phyloP scores from a whole-genome alignment of 108 stramenopile species.

The Schizochytrium sp. region DNA sequence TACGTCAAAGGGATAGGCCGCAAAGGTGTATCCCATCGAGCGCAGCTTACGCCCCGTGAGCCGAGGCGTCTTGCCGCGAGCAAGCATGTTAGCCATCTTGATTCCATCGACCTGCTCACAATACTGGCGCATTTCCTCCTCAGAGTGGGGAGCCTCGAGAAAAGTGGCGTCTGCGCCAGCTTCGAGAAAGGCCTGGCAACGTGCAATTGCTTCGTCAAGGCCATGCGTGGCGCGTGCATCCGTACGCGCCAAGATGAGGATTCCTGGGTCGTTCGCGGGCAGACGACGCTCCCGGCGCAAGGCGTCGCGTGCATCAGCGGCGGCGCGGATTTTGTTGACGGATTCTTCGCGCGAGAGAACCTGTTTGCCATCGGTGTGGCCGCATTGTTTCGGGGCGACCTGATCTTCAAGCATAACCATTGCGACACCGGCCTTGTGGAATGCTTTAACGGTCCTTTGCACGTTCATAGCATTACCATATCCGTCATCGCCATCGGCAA shows the following conservation, averaged over 20 bases:
- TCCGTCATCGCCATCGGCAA: slow-evolving; percentile 82
- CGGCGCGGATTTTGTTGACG: slow-evolving; percentile 72
- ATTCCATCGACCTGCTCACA: slow-evolving; percentile 75
- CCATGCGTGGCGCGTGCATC: slow-evolving; percentile 79
- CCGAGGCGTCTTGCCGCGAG: slow-evolving; percentile 79
- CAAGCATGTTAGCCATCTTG: slow-evolving; percentile 91
- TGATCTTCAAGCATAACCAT: slow-evolving; percentile 9
- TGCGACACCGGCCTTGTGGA: slow-evolving; percentile 80
- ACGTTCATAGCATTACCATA: slow-evolving; percentile 91
- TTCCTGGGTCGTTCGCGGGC: background rate
- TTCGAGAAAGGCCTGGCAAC: slow-evolving; percentile 80
- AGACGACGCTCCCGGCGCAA: background rate
- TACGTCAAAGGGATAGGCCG: slow-evolving; percentile 86
- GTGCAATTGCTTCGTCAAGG: slow-evolving; percentile 78
- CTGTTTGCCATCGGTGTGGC: slow-evolving; percentile 84
- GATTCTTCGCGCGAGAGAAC: slow-evolving; percentile 78
- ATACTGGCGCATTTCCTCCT: slow-evolving; percentile 51
- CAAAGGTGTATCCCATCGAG: slow-evolving; percentile 87
- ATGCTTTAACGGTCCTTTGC: slow-evolving; percentile 72
- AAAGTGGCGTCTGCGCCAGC: slow-evolving; percentile 50
- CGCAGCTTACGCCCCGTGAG: slow-evolving; percentile 70
- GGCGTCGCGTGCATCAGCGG: slow-evolving; percentile 68
- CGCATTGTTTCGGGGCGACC: slow-evolving; percentile 81
- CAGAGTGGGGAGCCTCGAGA: slow-evolving; percentile 22
- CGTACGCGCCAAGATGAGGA: slow-evolving; percentile 64